Base-by-base conservation (phyloP, 345 rosid species). In the Populus deltoides region DNA sequence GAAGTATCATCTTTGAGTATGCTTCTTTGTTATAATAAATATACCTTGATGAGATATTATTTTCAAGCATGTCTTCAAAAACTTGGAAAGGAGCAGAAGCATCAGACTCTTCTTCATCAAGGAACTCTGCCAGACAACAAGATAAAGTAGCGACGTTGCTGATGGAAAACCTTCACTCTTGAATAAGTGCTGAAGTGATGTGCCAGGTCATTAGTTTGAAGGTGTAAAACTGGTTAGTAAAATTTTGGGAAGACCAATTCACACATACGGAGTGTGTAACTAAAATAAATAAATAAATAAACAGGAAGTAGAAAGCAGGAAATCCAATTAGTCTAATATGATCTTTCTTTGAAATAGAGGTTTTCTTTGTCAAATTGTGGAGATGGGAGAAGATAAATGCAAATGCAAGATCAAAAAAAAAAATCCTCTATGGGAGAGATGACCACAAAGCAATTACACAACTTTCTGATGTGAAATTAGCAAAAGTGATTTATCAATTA, bases 41-140 rank as follows among this genome's bases (percentile, higher is more conserved):
- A 49, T 87, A 95, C 98, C 99, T 90, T 76, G 98, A 93, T 47
- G 98, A 91, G 83, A 87, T 82, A 77, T 92, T 93, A 87, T 92
- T 94, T 77, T 92, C 97, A 80, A 87, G 81, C 76, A 89, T 85
- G 71, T 91, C 94, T 86, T 93, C 98, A 75, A 88, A 81, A 43
- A 73, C 90, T 86, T 85, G 94, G 33, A 87, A 75, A 70, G 88
- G 85, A 78, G 75, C 85, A 77, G 92, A 90, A 73, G 83, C 82
- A 78, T 90, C 89, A 17, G 85, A 83, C 68, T 87, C 98, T 75
- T 87, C 90, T 76, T 86, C 94, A 79, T 55, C 91, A 70, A 82
- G 88, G 75, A 90, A 80, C 83, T 89, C 97, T 90, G 86, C 80
- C 51, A 39, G 27, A 72, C 43, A 76, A 67, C 8, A 79, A 35